Evolutionary conservation across 306 rosid species (phyloP), one percentile per base, ranked within the genome.

Genomic region (Lathyrus aphaca): DNA sequence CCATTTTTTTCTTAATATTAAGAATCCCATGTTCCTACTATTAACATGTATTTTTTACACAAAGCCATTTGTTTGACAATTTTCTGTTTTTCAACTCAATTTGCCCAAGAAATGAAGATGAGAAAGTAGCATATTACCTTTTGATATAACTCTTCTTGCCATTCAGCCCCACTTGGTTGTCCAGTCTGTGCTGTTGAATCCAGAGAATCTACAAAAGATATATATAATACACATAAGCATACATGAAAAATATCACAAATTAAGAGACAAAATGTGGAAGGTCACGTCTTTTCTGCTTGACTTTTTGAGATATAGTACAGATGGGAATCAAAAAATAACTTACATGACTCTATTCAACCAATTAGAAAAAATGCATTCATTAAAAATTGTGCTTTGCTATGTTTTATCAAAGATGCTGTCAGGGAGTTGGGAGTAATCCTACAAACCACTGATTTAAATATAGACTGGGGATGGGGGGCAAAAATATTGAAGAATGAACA

Each of bases 111-210:
- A 64, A 59, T 21, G 21, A 18, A 54, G 25, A 56, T 49, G 54
- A 59, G 53, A 64, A 75, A 76, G 57, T 39, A 68, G 39, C 61
- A 68, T 30, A 68, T 77, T 72, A 95, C 99, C 87, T 87, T 91
- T 72, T 91, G 97, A 74, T 80, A 87, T 57, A 86, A 82, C 75
- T 87, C 97, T 81, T 91, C 96, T 82, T 83, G 92, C 97, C 96
- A 89, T 74, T 88, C 96, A 78, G 82, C 85, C 39, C 86, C 95
- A 80, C 73, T 86, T 63, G 88, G 79, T 64, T 82, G 97, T 72
- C 95, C 91, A 56, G 89, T 84, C 81, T 89, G 97, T 51, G 97
- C 92, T 4, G 99, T 87, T 75, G 99, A 91, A 80, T 91, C 99
- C 80, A 89, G 60, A 74, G 97, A 87, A 68, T 90, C 95, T 87